These are phyloP conservation scores for Silybum marianum DNA, from an alignment of 129 eudicot species.

Conservation along the genomic window DNA sequence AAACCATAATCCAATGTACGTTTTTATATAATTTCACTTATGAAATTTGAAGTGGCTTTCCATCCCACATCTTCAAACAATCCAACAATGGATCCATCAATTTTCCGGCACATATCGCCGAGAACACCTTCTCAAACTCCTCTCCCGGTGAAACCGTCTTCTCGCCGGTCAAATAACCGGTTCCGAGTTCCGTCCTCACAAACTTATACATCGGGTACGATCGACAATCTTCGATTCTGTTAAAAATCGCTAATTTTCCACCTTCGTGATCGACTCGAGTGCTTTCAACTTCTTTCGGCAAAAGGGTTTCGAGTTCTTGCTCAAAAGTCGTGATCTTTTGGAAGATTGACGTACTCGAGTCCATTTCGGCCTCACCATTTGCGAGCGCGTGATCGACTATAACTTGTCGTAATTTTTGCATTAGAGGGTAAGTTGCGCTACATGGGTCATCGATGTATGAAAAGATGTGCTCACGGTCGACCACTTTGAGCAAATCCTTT, in stretches of 20 bases:
- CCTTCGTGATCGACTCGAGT: constrained; percentile 45
- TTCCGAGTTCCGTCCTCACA: constrained; percentile 51
- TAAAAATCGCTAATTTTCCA: constrained; percentile 39
- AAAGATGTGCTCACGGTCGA: constrained; percentile 61
- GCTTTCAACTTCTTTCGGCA: constrained; percentile 61
- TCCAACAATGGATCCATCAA: constrained; percentile 72
- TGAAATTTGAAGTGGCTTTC: constrained; percentile 65
- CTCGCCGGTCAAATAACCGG: constrained; percentile 60
- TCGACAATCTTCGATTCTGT: constrained; percentile 62
- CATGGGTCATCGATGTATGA: constrained; percentile 68
- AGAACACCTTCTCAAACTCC: constrained; percentile 63
- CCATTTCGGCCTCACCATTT: constrained; percentile 42
- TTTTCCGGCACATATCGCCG: constrained; percentile 56
- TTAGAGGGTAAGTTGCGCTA: constrained; percentile 50
- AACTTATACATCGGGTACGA: constrained; percentile 66
- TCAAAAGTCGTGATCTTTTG: constrained; percentile 63
- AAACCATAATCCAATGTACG: not conserved
- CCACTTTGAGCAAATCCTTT: constrained; percentile 53
- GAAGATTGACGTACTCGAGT: constrained; percentile 50
- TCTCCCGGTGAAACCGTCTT: constrained; percentile 59
- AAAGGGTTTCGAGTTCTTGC: constrained; percentile 52
- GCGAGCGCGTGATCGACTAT: constrained; percentile 58
- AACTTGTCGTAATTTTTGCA: constrained; percentile 71
- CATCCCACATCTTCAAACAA: constrained; percentile 73
- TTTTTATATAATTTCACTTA: not conserved